Percentiles rank a stretch among this genome's conserved stretches.
Evolutionary conservation across 306 rosid species (phyloP).

Genomic region (Prunus salicina): DNA sequence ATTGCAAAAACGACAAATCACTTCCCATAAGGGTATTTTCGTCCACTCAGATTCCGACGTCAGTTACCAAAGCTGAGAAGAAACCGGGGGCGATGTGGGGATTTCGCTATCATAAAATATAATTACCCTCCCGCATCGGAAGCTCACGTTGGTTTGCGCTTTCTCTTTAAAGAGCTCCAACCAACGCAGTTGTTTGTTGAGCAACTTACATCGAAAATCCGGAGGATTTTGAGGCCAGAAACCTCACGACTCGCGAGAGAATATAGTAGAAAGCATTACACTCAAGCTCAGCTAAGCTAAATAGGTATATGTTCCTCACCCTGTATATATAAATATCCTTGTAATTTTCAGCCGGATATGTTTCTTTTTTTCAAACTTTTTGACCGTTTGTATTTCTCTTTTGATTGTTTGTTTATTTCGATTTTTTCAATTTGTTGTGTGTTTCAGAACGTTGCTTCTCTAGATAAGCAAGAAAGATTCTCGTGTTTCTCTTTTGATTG

Average conservation of each 20-base stretch:
- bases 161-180: background rate
- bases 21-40: background rate
- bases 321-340: background rate
- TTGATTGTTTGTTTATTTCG: background rate
- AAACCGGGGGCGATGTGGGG: conserved; percentile 16
- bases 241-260: background rate
- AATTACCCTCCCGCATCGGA: conserved; percentile 6
- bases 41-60: conserved; percentile 7
- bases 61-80: background rate
- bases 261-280: background rate
- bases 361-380: background rate
- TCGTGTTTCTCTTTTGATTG: too few relatives aligned
- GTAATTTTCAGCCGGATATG: background rate
- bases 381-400: background rate
- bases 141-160: background rate
- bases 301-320: conserved; percentile 27
- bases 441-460: background rate
- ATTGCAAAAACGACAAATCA: background rate
- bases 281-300: conserved; percentile 1
- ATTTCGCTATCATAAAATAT: conserved; percentile 14
- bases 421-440: background rate
- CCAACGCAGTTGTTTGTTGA: background rate
- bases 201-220: background rate
- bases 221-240: background rate
- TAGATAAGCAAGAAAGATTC: background rate